Percentiles rank a stretch among this genome's conserved stretches.
Evolutionary conservation across 352 stramenopile species (phyloP).

Genomic region (Phytophthora constricta): DNA sequence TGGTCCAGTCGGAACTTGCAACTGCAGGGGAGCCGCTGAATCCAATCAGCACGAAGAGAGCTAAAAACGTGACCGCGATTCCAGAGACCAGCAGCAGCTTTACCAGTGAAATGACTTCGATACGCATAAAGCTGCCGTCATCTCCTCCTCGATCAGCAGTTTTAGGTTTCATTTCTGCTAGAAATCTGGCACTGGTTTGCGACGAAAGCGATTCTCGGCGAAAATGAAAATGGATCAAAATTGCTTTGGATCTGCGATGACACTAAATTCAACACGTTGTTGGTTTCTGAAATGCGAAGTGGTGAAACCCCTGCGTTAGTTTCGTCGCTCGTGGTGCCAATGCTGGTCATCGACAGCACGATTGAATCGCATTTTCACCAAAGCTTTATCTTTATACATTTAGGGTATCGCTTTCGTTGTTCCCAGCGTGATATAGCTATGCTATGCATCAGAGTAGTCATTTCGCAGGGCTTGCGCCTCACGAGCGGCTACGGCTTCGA

Average conservation of each 20-base stretch:
- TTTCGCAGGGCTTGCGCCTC: constrained; percentile 41
- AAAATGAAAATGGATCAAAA: not conserved
- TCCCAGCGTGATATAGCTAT: no score
- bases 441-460: constrained; percentile 7
- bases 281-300: not conserved
- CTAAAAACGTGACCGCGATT: constrained; percentile 38
- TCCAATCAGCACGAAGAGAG: constrained; percentile 56
- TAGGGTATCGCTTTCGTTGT: no score
- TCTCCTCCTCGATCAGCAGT: constrained; percentile 10
- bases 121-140: constrained; percentile 68
- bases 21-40: constrained; percentile 48
- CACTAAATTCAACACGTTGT: not conserved
- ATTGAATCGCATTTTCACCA: no score
- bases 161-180: constrained; percentile 37
- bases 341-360: no score
- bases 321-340: no score
- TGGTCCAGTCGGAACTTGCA: constrained; percentile 58
- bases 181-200: not conserved
- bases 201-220: not conserved
- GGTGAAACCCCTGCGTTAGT: not conserved
- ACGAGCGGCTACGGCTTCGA: constrained; percentile 42
- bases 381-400: no score
- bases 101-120: constrained; percentile 67
- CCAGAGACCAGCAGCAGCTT: constrained; percentile 49
- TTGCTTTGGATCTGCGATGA: no score